Base-by-base conservation (phyloP, 768 basidiomycete species). In the Clathrus columnatus region DNA sequence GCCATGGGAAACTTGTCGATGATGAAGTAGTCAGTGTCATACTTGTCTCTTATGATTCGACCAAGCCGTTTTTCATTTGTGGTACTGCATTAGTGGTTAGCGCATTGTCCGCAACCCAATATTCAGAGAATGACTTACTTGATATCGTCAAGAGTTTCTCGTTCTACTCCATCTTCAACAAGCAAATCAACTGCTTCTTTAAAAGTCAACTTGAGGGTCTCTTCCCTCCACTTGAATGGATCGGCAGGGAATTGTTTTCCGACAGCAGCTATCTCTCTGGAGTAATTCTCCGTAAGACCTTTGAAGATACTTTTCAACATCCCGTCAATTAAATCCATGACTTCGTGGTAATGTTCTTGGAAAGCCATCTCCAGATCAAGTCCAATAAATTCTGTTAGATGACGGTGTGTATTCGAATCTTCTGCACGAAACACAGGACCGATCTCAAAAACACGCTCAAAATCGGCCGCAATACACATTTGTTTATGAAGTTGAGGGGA, bases 321-420 rank as follows among this genome's bases (percentile, higher is more conserved):
- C 45, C 76, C 78, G 67, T 99, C 96, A 57, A 99, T 79, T 21
- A 92, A 70, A 63, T 96, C 92, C 75, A 98, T 77, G 30, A 93
- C 93, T 70, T 99, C 96, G 71, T 98, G 94, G 66, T 98, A 99
- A 68, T 98, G 93, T 68, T 97, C 94, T 69, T 98, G 93, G 61
- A 99, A 92, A 4, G 84, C 78, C 96, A 99, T 98, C 70, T 99
- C 96, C 61, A 99, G 79, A 87, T 99, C 96, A 62, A 99, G 85
- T 26, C 96, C 96, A 61, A 92, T 87, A 71, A 97, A 99, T 70
- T 99, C 96, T 18, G 96, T 98, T 73, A 99, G 77, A 74, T 99
- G 96, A 50, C 96, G 87, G 67, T 97, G 91, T 2, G 96, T 98
- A 70, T 94, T 91, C 47, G 95, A 87, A 69, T 98, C 83, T 70